phyloP scores from a whole-genome alignment of 1,284 basidiomycete species.

The Moesziomyces sp. region DNA sequence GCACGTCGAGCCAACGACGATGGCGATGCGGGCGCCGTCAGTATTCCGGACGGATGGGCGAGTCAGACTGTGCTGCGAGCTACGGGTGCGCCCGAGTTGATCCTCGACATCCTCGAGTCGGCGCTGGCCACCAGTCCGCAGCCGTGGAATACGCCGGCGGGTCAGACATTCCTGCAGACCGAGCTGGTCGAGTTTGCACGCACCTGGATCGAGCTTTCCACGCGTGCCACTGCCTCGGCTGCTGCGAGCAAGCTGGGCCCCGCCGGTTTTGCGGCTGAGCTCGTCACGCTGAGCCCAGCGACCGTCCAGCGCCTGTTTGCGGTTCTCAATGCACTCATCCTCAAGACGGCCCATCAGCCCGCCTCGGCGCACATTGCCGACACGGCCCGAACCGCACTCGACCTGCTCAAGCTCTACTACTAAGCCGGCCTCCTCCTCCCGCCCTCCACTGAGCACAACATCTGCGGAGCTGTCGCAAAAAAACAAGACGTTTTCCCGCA shows the following conservation, averaged over 20 bases:
- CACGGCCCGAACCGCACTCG: slow-evolving; percentile 21
- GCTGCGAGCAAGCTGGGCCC: neutral
- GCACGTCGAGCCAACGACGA: slow-evolving; percentile 5
- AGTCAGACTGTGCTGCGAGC: slow-evolving; percentile 80
- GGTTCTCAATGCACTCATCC: slow-evolving; percentile 26
- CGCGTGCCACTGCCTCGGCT: slow-evolving; percentile 9
- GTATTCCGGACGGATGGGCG: slow-evolving; percentile 76
- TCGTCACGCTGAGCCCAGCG: slow-evolving; percentile 7
- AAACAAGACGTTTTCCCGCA: too few species aligned
- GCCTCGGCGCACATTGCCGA: slow-evolving; percentile 8
- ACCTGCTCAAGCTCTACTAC: slow-evolving; percentile 44
- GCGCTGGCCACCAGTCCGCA: slow-evolving; percentile 75
- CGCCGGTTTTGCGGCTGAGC: slow-evolving; percentile 13
- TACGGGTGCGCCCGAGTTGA: slow-evolving; percentile 78
- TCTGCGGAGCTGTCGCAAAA: too few species aligned
- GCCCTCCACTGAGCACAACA: neutral
- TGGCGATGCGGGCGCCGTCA: slow-evolving; percentile 2
- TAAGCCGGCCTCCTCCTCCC: slow-evolving; percentile 1
- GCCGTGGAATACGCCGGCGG: slow-evolving; percentile 59
- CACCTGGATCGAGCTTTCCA: slow-evolving; percentile 52
- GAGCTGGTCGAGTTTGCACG: slow-evolving; percentile 48
- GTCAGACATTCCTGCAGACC: slow-evolving; percentile 55
- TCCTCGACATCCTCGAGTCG: slow-evolving; percentile 85
- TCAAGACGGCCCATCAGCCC: slow-evolving; percentile 16
- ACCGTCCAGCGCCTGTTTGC: slow-evolving; percentile 30